Base-by-base conservation (phyloP, 2,329 filamentous ascomycete species). In the Sarocladium oryzae region DNA sequence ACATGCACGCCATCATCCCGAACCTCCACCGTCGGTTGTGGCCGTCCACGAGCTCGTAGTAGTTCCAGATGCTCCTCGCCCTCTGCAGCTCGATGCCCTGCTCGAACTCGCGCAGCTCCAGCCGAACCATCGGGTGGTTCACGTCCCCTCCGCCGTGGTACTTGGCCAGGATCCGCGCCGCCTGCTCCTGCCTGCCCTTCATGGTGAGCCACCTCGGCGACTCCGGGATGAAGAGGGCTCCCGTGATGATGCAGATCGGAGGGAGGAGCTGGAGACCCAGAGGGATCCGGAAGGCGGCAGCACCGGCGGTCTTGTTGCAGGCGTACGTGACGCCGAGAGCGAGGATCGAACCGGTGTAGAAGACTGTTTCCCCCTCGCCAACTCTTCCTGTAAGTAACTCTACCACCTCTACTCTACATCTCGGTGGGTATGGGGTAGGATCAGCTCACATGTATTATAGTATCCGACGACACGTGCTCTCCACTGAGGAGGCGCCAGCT, bases 401-500 rank as follows among this genome's bases (percentile, higher is more conserved):
- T n/a, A n/a, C n/a, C n/a, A n/a, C n/a, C n/a, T n/a, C n/a, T n/a
- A n/a, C n/a, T n/a, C n/a, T n/a, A n/a, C n/a, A n/a, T n/a, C 28
- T 30, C 28, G 28, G 53, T 69, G 67, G 0, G 52, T 70, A 2
- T 54, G 58, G 3, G 57, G 18, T 5, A 9, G 9, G 40, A 45
- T 8, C 26, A n/a, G 55, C 62, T 56, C 59, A 61, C 66, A 71
- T 21, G 63, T 66, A 46, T 71, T 71, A 51, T 70, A 71, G 15
- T 69, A 63, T 2, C 68, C 69, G 0, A 69, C 69, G 0, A 70
- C 55, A 2, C 67, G 63, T 9, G 68, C 77, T 51, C 77, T 66
- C 73, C 74, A 79, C 49, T 69, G 63, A 0, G 77, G 77, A 56
- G 79, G 77, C 0, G 77, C 73, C 59, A 80, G 68, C 58, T 80